phyloP scores from a whole-genome alignment of 306 rosid species.

The Malus domestica region ASM211411v1 NC_041803.1:14186501-14187000 shows the following conservation, averaged over 20 bases:
- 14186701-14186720: constrained; percentile 4
- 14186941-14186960: no score
- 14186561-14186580: background rate
- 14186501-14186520: background rate
- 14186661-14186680: constrained; percentile 20
- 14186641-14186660: background rate
- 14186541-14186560: background rate
- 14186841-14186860: background rate
- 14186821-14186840: background rate
- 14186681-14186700: constrained; percentile 35
- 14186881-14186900: background rate
- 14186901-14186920: no score
- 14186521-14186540: background rate
- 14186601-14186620: background rate
- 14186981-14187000: no score
- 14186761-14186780: constrained; percentile 3
- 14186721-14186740: background rate
- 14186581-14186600: background rate
- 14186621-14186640: background rate
- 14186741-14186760: background rate
- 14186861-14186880: background rate
- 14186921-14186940: no score
- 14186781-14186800: constrained; percentile 12
- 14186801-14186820: constrained; percentile 7
- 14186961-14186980: no score